Evolutionary conservation across 352 stramenopile species (phyloP).

Genomic region (Nothophytophthora sp.): DNA sequence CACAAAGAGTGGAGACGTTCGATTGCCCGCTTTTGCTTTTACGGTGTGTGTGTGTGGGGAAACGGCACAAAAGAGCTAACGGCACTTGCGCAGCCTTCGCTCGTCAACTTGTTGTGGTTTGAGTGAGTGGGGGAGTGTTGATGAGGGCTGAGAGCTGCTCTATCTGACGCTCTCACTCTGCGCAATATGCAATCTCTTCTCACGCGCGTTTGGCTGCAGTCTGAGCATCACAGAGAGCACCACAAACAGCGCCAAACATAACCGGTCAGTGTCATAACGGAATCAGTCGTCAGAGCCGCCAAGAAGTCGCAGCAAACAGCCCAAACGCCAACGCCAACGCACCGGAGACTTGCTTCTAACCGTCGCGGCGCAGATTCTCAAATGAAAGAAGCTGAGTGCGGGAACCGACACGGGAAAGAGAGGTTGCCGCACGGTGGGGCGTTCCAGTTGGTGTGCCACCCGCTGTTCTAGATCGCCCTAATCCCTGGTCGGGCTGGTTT

Average conservation of each 20-base stretch:
- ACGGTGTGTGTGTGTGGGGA: slow-evolving; percentile 11
- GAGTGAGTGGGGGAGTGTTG: slow-evolving; percentile 5
- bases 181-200: slow-evolving; percentile 19
- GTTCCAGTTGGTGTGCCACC: background rate
- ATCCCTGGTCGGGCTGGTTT: background rate
- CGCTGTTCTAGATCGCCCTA: background rate
- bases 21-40: slow-evolving; percentile 3
- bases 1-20: no score
- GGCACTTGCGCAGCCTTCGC: slow-evolving; percentile 24
- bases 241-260: slow-evolving; percentile 3
- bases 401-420: slow-evolving; percentile 9
- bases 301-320: background rate
- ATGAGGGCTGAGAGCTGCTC: slow-evolving; percentile 9
- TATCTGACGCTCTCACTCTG: slow-evolving; percentile 19
- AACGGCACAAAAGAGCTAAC: slow-evolving; percentile 24
- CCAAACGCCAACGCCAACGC: background rate
- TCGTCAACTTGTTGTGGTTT: slow-evolving; percentile 37
- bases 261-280: slow-evolving; percentile 1
- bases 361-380: slow-evolving; percentile 38
- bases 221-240: slow-evolving; percentile 22
- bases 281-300: background rate
- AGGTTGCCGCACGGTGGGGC: background rate
- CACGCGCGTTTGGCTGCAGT: slow-evolving; percentile 18
- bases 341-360: slow-evolving; percentile 6
- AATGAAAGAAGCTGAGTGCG: slow-evolving; percentile 22